Evolutionary conservation across 2,329 filamentous ascomycete genomes (phyloP).

Genomic region (Fusarium incarnatum): DNA sequence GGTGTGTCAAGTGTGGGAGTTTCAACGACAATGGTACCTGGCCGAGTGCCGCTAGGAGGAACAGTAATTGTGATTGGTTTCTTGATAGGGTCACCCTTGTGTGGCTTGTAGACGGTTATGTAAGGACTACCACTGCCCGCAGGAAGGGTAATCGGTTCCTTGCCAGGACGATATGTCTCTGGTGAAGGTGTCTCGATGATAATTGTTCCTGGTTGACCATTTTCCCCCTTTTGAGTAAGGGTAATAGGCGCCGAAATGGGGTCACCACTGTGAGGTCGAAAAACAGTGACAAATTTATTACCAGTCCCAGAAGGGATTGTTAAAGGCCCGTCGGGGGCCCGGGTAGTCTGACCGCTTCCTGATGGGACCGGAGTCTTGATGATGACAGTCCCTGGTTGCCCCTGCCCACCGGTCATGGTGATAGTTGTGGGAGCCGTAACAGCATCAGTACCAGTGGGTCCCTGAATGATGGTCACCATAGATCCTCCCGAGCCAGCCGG

Average conservation of each 20-base stretch:
- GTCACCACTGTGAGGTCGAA: constrained; percentile 32
- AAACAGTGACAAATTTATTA: constrained; percentile 20
- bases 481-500: constrained; percentile 20
- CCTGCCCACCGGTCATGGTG: constrained; percentile 5
- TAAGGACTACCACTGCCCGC: constrained; percentile 12
- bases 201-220: constrained; percentile 26
- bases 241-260: constrained; percentile 31
- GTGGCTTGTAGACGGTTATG: constrained; percentile 25
- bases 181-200: constrained; percentile 30
- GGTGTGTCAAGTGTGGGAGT: constrained; percentile 24
- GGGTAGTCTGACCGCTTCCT: constrained; percentile 5
- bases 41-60: constrained; percentile 4
- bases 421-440: constrained; percentile 24
- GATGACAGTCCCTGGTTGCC: constrained; percentile 28
- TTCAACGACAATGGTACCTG: constrained; percentile 31
- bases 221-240: constrained; percentile 24
- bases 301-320: constrained; percentile 22
- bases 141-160: constrained; percentile 24
- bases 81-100: constrained; percentile 15
- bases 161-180: constrained; percentile 12
- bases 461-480: constrained; percentile 21
- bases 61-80: constrained; percentile 20
- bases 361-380: constrained; percentile 28
- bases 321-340: constrained; percentile 14
- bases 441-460: constrained; percentile 26